Base-by-base conservation (phyloP, 768 basidiomycete species). In the Neoboletus magnificus region DNA sequence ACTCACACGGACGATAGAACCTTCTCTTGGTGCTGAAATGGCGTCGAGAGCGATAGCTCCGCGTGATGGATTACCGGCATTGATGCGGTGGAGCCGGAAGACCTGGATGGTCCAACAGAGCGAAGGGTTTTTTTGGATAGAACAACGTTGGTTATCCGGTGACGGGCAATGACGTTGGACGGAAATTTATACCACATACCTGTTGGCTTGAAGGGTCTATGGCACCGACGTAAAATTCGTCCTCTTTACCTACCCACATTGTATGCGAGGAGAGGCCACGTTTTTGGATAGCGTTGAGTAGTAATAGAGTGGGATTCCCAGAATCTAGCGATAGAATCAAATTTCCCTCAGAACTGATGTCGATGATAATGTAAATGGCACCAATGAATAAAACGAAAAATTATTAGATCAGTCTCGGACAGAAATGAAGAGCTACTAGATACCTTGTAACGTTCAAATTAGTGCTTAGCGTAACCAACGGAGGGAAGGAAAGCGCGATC, bases 31-130 rank as follows among this genome's bases (percentile, higher is more conserved):
- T 3, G 84, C 80, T 15, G 71, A 72, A 22, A 76, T 71, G 1
- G 80, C 72, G 22, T 82, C 81, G 1, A 91, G 72, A 1, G 89
- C 82, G 15, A 91, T 76, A 4, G 79, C 77, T 3, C 89, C 89
- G 7, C 85, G 79, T 16, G 83, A 82, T 2, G 87, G 88, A 63
- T 87, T 87, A 4, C 89, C 89, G 0, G 88, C 84, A 23, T 77
- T 82, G 55, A 91, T 84, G 52, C 72, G 77, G 62, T 80, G 81
- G 37, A 86, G 73, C 44, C 78, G 77, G 22, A 65, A 62, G 3
- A 80, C 58, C 81, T 84, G 50, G 10, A 30, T 35, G 50, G 29
- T 32, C 12, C 22, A 37, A 43, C 7, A 42, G 23, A 22, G 6
- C 2, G 32, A 4, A 30, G 36, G 16, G 11, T 20, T 23, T 9